Percentiles rank a stretch among this genome's conserved stretches.
Evolutionary conservation across 2,329 filamentous ascomycete species (phyloP).

Genomic region (Trichoderma atroviride): DNA sequence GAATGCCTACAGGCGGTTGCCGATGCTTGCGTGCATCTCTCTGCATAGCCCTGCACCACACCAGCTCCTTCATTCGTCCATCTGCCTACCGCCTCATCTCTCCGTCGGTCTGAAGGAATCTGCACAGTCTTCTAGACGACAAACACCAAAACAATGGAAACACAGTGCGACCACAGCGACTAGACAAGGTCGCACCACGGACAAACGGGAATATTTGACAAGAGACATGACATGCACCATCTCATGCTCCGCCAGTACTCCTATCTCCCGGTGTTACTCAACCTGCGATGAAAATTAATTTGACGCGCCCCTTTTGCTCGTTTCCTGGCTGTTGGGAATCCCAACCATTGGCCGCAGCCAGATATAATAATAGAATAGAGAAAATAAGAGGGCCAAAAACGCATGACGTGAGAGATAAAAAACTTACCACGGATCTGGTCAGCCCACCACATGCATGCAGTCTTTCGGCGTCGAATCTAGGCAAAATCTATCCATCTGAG

Average conservation of each 20-base stretch:
- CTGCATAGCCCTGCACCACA: not conserved
- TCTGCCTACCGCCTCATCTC: not conserved
- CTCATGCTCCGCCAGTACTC: not conserved
- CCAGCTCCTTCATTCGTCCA: not conserved
- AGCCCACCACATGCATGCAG: not conserved
- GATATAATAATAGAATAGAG: not conserved
- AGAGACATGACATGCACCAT: not conserved
- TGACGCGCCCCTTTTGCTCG: not conserved
- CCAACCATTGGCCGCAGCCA: not conserved
- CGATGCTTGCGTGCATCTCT: not conserved
- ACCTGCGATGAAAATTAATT: not conserved
- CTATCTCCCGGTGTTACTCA: not conserved
- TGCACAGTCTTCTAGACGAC: not conserved
- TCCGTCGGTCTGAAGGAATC: not conserved
- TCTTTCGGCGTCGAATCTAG: not conserved
- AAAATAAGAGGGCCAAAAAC: not conserved
- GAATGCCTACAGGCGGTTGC: not conserved
- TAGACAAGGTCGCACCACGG: not conserved
- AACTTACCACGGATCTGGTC: not conserved
- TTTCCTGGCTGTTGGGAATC: not conserved
- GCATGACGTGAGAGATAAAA: not conserved
- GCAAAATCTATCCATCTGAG: not conserved
- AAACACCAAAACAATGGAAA: not conserved
- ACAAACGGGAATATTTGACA: not conserved
- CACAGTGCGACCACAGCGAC: not conserved